Evolutionary conservation across 2,329 filamentous ascomycete species (phyloP), one percentile per base, ranked within the genome.

Genomic region (Trichoderma atrobrunneum): DNA sequence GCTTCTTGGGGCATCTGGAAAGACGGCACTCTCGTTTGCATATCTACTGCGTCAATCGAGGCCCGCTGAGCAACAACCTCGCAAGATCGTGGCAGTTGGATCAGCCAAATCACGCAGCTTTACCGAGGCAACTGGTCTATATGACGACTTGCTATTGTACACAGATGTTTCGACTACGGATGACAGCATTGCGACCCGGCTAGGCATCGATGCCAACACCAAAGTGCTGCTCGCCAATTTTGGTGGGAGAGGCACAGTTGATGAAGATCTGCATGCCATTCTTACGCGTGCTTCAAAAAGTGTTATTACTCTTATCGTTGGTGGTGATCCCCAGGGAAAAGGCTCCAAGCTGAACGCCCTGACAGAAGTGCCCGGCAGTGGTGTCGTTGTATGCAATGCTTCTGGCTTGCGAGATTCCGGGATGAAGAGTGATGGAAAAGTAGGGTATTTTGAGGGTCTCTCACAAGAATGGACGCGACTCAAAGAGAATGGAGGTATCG

Each of bases 171-270:
- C 64, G 7, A 36, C 21, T n/a, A 36, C 43, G 14, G 51, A 57
- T 57, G 32, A 24, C 21, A 36, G 12, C n/a, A 51, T 56, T 26
- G 32, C 24, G 5, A 18, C 64, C 16, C 54, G 51, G 21, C 64
- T 67, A 18, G 64, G 64, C 7, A 39, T 67, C 8, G 64, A 67
- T 21, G 48, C 30, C 32, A 57, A 16, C 24, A 67, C 64, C 48
- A 67, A 67, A 24, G 51, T 67, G 21, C n/a, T 67, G 7, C 48
- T 67, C 11, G 32, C 7, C 51, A 67, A 67, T 26, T 67, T 67
- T 39, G 32, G 48, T 3, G 64, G 64, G 21, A 54, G 64, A 21
- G 64, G 64, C 16, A 57, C 48, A 14, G 48, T 54, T 21, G 64
- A 67, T 12, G 48, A 67, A 7, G 64, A 67, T 4, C 26, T 67